A percentile compares a stretch with the other conserved stretches of the same genome.
Conservation (phyloP, 2,329 filamentous ascomycete genomes). For the Chaetothyriales sp. region DNA sequence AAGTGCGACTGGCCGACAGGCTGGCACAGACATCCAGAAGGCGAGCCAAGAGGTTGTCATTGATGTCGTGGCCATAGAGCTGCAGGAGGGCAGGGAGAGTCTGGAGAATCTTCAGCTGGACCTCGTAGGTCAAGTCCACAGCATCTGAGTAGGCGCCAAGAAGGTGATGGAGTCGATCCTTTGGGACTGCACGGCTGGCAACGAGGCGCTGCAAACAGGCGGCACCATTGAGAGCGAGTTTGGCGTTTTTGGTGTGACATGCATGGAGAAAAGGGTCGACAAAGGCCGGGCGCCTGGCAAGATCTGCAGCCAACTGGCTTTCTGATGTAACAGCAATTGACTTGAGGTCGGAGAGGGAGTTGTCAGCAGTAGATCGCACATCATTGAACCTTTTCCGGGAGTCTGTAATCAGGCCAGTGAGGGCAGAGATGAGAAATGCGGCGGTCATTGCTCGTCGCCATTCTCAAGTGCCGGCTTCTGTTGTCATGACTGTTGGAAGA, state of each 20-base stretch:
- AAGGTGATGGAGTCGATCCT: constrained; percentile 67
- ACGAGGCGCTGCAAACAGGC: constrained; percentile 82
- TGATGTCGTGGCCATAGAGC: constrained; percentile 72
- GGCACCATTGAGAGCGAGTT: constrained; percentile 76
- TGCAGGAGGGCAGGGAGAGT: constrained; percentile 78
- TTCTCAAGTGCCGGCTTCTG: not conserved
- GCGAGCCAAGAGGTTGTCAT: constrained; percentile 66
- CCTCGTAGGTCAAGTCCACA: constrained; percentile 60
- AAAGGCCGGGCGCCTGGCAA: constrained; percentile 68
- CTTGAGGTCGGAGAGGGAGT: constrained; percentile 81
- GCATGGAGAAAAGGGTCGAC: constrained; percentile 89
- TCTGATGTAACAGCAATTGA: constrained; percentile 60
- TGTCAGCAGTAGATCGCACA: constrained; percentile 77
- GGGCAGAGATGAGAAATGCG: constrained; percentile 65
- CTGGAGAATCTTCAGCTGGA: constrained; percentile 91
- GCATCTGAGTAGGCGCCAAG: constrained; percentile 79
- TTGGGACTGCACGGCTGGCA: constrained; percentile 64
- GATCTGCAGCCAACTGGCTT: constrained; percentile 61
- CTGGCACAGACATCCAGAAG: constrained; percentile 84
- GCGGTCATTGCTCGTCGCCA: constrained; percentile 15
- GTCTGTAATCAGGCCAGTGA: constrained; percentile 84
- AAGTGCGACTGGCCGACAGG: constrained; percentile 80
- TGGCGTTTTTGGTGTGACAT: constrained; percentile 77
- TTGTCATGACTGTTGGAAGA: not conserved
- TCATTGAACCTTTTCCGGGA: constrained; percentile 91